Evolutionary conservation across 202 grass and related monocot genomes (phyloP).

Genomic region (Miscanthus sacchariflorus): DNA sequence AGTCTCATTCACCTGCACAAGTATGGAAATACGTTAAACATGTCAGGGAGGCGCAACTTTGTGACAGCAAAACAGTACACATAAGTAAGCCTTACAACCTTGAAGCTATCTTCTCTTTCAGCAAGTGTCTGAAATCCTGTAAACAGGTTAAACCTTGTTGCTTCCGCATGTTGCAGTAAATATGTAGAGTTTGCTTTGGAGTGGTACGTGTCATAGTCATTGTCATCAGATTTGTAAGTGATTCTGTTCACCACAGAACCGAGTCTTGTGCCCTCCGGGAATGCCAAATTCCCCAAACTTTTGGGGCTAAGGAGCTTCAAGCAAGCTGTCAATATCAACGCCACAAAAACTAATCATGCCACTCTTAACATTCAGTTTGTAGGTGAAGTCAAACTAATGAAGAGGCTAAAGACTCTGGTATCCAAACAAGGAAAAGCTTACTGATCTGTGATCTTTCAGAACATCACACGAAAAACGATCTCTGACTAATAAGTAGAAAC

Average conservation of each 20-base stretch:
- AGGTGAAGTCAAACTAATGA: not conserved
- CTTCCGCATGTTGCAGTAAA: slow-evolving; percentile 63
- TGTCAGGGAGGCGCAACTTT: not conserved
- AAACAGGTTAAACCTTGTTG: slow-evolving; percentile 83
- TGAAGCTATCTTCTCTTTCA: slow-evolving; percentile 84
- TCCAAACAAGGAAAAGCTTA: not conserved
- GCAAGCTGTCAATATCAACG: slow-evolving; percentile 71
- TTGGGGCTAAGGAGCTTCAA: slow-evolving; percentile 71
- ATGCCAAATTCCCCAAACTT: slow-evolving; percentile 62
- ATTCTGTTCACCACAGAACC: slow-evolving; percentile 61
- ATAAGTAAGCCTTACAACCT: slow-evolving; percentile 54
- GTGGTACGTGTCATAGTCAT: slow-evolving; percentile 54
- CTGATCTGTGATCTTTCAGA: not conserved
- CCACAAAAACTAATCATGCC: slow-evolving; percentile 3
- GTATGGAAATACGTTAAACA: slow-evolving; percentile 36
- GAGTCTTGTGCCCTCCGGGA: slow-evolving; percentile 51
- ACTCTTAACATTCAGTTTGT: not conserved
- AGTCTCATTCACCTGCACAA: slow-evolving; percentile 78
- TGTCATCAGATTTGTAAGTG: slow-evolving; percentile 70
- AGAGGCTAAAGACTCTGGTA: not conserved
- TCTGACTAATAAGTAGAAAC: not conserved
- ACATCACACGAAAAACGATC: too few relatives aligned
- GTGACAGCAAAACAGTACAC: not conserved
- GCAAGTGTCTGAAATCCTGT: slow-evolving; percentile 84
- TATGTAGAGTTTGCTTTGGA: slow-evolving; percentile 52